Conservation (phyloP, 2,329 filamentous ascomycete species). For the Calonectria pseudoreteaudii region DNA sequence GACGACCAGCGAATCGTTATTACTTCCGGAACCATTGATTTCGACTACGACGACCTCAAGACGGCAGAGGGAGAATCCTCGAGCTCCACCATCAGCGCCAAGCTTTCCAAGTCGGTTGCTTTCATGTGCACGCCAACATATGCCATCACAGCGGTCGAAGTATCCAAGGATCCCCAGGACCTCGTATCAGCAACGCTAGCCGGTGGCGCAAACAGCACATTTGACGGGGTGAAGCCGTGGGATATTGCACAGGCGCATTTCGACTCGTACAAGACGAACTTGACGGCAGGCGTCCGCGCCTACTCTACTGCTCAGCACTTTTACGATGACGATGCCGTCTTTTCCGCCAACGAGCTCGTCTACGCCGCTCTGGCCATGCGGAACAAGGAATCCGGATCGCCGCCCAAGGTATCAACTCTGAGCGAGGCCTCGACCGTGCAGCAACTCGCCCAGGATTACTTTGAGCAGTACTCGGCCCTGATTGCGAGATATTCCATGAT, state of each 20-base stretch:
- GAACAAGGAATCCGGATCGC: slow-evolving; percentile 31
- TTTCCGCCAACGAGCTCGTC: slow-evolving; percentile 49
- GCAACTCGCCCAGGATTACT: slow-evolving; percentile 46
- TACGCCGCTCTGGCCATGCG: slow-evolving; percentile 47
- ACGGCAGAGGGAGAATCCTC: slow-evolving; percentile 26
- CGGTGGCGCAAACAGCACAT: slow-evolving; percentile 27
- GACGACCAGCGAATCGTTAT: slow-evolving; percentile 40
- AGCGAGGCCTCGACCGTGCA: slow-evolving; percentile 40
- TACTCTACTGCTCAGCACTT: slow-evolving; percentile 19
- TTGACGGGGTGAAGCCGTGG: slow-evolving; percentile 37
- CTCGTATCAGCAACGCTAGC: slow-evolving; percentile 26
- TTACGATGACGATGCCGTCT: slow-evolving; percentile 38
- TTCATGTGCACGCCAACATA: slow-evolving; percentile 41
- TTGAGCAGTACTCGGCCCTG: slow-evolving; percentile 49
- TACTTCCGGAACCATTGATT: slow-evolving; percentile 29
- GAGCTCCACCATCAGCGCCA: slow-evolving; percentile 23
- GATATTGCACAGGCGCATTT: slow-evolving; percentile 35
- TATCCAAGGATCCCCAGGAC: slow-evolving; percentile 32
- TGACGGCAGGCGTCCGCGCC: background rate
- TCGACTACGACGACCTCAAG: slow-evolving; percentile 34
- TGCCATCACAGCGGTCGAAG: slow-evolving; percentile 27
- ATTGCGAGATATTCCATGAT: slow-evolving; percentile 47
- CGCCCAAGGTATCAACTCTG: slow-evolving; percentile 38
- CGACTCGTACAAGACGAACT: slow-evolving; percentile 27
- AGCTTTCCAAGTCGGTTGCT: slow-evolving; percentile 27